Conservation (phyloP, 1,139 yeast genomes). For the Zygosaccharomyces sapae region DNA sequence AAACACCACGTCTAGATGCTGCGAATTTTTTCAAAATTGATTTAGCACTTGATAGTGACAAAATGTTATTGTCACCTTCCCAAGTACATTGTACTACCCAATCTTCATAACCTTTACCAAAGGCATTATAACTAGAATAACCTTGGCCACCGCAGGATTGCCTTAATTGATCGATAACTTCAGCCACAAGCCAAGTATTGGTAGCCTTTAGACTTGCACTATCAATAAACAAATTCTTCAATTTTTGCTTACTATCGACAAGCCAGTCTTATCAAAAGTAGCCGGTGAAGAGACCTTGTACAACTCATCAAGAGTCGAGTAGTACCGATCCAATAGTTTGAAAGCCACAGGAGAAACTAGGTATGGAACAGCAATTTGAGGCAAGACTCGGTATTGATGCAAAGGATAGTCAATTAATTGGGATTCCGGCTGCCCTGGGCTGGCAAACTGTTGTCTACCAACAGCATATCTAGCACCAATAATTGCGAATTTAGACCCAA, state of each 20-base stretch:
- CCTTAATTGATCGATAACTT: slow-evolving; percentile 79
- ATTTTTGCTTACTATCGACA: slow-evolving; percentile 43
- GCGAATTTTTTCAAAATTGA: slow-evolving; percentile 58
- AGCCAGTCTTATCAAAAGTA: slow-evolving; percentile 43
- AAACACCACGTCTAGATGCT: slow-evolving; percentile 38
- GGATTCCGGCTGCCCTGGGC: slow-evolving; percentile 41
- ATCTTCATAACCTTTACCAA: slow-evolving; percentile 82
- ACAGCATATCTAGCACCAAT: slow-evolving; percentile 86
- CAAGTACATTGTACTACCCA: slow-evolving; percentile 97
- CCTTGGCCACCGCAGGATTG: slow-evolving; percentile 98
- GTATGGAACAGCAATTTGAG: slow-evolving; percentile 74
- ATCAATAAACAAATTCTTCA: slow-evolving; percentile 76
- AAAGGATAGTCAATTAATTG: slow-evolving; percentile 77
- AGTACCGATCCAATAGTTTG: slow-evolving; percentile 55
- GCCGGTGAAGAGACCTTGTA: slow-evolving; percentile 47
- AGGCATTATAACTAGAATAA: slow-evolving; percentile 82
- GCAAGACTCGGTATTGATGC: slow-evolving; percentile 82
- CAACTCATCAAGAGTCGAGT: slow-evolving; percentile 49
- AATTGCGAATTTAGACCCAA: slow-evolving; percentile 73
- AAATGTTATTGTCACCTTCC: slow-evolving; percentile 94
- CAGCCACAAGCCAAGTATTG: slow-evolving; percentile 80
- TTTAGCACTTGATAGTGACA: slow-evolving; percentile 80
- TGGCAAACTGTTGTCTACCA: slow-evolving; percentile 80
- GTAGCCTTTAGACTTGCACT: slow-evolving; percentile 90
- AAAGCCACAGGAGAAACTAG: slow-evolving; percentile 72